A percentile compares a stretch with the other conserved stretches of the same genome.
phyloP scores from a whole-genome alignment of 2,329 filamentous ascomycete species.

The Xylaria sp. region DNA sequence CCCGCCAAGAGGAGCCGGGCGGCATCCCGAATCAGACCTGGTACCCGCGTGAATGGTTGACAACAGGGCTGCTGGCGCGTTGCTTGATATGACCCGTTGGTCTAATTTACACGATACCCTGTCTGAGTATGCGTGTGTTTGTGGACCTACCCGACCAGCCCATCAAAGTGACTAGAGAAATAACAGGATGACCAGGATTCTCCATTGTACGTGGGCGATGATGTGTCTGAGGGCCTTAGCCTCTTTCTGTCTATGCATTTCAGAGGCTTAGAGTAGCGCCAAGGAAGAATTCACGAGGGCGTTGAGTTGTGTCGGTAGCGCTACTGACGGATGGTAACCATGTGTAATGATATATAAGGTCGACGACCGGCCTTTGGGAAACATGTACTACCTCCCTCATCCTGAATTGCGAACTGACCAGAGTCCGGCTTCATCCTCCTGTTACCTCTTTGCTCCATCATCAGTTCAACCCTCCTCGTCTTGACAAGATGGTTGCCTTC shows the following conservation, averaged over 20 bases:
- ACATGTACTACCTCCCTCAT: slow-evolving; percentile 1
- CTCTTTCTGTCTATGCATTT: neutral
- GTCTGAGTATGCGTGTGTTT: neutral
- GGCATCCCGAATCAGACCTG: neutral
- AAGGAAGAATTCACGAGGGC: neutral
- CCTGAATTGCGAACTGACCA: neutral
- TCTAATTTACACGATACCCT: slow-evolving; percentile 11
- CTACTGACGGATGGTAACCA: neutral
- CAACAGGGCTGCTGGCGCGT: neutral
- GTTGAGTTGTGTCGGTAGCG: neutral
- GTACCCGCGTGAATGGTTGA: slow-evolving; percentile 17
- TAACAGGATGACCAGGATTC: slow-evolving; percentile 5
- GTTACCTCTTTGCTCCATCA: neutral
- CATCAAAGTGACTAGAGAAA: neutral
- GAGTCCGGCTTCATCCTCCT: neutral
- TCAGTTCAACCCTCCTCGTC: neutral
- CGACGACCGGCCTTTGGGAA: neutral
- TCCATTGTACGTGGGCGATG: slow-evolving; percentile 27
- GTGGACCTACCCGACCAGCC: neutral
- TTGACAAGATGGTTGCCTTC: slow-evolving; percentile 43
- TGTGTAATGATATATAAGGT: slow-evolving; percentile 15
- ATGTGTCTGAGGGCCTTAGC: slow-evolving; percentile 22
- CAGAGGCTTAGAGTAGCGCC: slow-evolving; percentile 4
- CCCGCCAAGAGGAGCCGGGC: neutral
- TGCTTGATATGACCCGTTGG: neutral